phyloP scores from a whole-genome alignment of 352 stramenopile species.

The Blastocystis sp. region DNA sequence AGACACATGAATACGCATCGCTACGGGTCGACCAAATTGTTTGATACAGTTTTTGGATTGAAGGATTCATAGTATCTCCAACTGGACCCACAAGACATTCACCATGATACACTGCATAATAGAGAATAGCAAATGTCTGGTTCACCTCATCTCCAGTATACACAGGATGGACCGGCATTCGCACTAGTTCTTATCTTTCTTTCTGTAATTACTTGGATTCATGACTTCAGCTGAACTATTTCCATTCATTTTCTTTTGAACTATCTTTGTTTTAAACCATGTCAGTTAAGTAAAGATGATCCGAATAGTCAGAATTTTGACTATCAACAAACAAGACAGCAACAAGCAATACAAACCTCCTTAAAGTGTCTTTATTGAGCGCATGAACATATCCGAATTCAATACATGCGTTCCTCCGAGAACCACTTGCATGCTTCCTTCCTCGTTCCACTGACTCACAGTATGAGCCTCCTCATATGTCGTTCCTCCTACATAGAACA shows the following conservation, averaged over 20 bases:
- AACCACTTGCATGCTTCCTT: conserved; percentile 79
- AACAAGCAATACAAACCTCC: conserved; percentile 41
- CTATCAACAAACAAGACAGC: background rate
- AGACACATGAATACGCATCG: background rate
- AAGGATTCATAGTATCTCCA: conserved; percentile 24
- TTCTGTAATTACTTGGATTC: background rate
- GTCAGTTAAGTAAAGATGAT: background rate
- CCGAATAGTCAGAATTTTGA: background rate
- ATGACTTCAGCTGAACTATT: background rate
- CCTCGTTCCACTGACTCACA: conserved; percentile 88
- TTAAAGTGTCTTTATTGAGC: conserved; percentile 75
- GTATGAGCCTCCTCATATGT: conserved; percentile 98
- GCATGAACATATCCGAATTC: conserved; percentile 91
- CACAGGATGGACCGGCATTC: background rate
- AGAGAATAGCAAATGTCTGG: background rate
- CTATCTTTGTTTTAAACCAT: background rate
- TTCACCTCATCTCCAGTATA: background rate
- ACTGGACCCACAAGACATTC: conserved; percentile 11
- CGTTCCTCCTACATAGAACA: conserved; percentile 93
- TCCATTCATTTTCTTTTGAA: background rate
- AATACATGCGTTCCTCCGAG: conserved; percentile 88
- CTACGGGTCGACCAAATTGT: background rate
- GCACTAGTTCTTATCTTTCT: background rate
- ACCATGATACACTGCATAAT: background rate
- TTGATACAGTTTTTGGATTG: background rate